phyloP scores from a whole-genome alignment of 306 rosid genomes.

The Glycine tomentella region DNA sequence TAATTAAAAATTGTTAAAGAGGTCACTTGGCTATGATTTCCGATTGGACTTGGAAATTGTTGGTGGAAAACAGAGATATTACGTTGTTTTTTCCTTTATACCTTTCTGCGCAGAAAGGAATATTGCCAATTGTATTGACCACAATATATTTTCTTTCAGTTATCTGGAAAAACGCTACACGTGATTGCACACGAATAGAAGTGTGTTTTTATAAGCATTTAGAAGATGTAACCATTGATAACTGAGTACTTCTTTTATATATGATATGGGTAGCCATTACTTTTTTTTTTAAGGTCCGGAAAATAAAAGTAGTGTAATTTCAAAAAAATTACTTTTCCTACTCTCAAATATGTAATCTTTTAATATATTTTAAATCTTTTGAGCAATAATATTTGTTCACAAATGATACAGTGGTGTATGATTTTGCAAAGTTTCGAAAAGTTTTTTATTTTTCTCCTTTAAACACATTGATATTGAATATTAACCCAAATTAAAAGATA shows the following conservation, averaged over 20 bases:
- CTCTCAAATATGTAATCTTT: neutral
- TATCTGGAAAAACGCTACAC: neutral
- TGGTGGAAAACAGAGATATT: constrained; percentile 41
- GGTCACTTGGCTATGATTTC: neutral
- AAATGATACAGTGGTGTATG: neutral
- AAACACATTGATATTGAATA: neutral
- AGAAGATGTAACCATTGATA: neutral
- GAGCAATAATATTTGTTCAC: neutral
- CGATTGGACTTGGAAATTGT: constrained; percentile 23
- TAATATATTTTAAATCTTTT: neutral
- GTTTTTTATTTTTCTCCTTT: neutral
- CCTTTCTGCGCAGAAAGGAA: constrained; percentile 31
- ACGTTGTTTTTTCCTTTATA: constrained; percentile 32
- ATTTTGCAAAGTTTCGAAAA: neutral
- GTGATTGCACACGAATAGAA: constrained; percentile 21
- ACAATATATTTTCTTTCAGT: neutral
- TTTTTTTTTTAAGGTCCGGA: neutral
- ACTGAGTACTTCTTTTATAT: neutral
- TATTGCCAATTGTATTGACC: neutral
- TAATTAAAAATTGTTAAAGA: neutral
- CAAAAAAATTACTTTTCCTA: neutral
- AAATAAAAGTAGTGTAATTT: neutral
- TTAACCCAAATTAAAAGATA: neutral
- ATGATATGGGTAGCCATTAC: neutral
- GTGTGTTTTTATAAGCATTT: neutral